phyloP scores from a whole-genome alignment of 1,284 basidiomycete species.

The Ceratobasidium sp. region DNA sequence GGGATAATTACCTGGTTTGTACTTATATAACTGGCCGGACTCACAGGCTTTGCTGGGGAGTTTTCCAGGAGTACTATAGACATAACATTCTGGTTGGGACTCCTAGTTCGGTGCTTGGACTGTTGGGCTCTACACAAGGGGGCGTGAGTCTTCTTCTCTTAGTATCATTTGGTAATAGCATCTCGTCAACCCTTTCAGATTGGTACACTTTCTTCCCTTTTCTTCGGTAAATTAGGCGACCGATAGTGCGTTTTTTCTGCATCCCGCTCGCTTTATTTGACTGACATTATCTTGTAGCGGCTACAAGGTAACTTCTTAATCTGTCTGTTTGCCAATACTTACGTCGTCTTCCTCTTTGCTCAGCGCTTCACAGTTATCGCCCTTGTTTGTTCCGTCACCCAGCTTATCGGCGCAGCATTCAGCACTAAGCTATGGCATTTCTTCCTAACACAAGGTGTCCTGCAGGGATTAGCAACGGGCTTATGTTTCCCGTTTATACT shows the following conservation, averaged over 20 bases:
- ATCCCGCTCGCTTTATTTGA: neutral
- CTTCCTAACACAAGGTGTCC: slow-evolving; percentile 51
- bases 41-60: slow-evolving; percentile 49
- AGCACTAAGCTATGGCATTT: slow-evolving; percentile 53
- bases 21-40: neutral
- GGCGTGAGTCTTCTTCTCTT: slow-evolving; percentile 31
- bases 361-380: slow-evolving; percentile 51
- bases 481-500: slow-evolving; percentile 52
- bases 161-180: neutral
- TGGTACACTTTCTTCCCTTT: slow-evolving; percentile 49
- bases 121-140: slow-evolving; percentile 48
- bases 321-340: too few relatives aligned
- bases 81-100: slow-evolving; percentile 46
- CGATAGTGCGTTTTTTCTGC: slow-evolving; percentile 46
- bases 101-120: slow-evolving; percentile 46
- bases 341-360: too few relatives aligned
- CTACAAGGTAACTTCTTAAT: slow-evolving; percentile 32
- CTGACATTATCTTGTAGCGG: slow-evolving; percentile 9
- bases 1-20: neutral
- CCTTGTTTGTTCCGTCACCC: slow-evolving; percentile 48
- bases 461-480: slow-evolving; percentile 51
- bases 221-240: slow-evolving; percentile 51
- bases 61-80: slow-evolving; percentile 50
- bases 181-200: slow-evolving; percentile 27
- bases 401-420: slow-evolving; percentile 50